Base-by-base conservation (phyloP, 345 rosid species). In the Linum tenue region DNA sequence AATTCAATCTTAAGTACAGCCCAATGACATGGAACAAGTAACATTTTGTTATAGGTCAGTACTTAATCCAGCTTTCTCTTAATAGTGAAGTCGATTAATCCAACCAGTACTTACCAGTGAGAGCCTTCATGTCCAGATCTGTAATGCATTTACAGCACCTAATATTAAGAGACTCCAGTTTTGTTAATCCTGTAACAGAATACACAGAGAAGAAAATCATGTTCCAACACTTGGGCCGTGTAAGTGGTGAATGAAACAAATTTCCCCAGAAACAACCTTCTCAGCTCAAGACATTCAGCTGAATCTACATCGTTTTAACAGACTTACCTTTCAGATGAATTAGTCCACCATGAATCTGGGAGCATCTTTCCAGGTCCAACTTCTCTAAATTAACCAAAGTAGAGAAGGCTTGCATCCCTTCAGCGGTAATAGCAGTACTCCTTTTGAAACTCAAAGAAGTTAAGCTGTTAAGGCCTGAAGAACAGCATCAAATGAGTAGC, bases 301-400 rank as follows among this genome's bases (percentile, higher is more conserved):
- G 31, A 22, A 22, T 22, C 31, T 22, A 22, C 31, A 22, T 22
- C 31, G 31, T 22, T 22, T 22, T 22, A 22, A 22, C 31, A 22
- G 31, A 22, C 31, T 22, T 22, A 22, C 97, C 97, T 84, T 80
- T 81, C 9, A 92, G 76, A 79, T 87, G 74, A 68, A 80, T 68
- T 37, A 92, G 91, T n/a, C 98, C 96, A 39, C 86, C 89, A n/a
- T 79, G 73, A 73, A 92, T 85, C 37, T 87, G 82, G 40, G 88
- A 87, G 68, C 98, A 92, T 76, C 90, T 84, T 76, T 89, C 98
- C 78, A 92, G 79, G 74, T 92, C 97, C 80, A 92, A 64, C 70
- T 84, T 84, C 72, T 65, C 75, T 83, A 92, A 79, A 83, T 89
- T 87, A 66, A 83, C 79, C 71, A 89, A 85, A 70, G 79, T 76